These are phyloP conservation scores for Trichoderma gamsii DNA, from an alignment of 495 filamentous ascomycete species.

Conservation along the genomic window DNA sequence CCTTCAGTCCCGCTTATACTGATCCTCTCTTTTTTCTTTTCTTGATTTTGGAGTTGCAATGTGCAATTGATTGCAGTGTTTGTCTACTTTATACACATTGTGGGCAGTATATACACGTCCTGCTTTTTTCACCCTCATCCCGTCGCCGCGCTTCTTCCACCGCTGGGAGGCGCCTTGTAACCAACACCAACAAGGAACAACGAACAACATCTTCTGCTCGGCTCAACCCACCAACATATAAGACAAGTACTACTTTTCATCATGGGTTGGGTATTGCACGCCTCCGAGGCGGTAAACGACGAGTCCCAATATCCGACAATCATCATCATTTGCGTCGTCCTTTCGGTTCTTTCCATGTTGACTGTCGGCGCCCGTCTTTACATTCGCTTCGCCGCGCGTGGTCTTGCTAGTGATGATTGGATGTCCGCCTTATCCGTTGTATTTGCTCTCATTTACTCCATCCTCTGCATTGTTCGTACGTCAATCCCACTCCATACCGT, in stretches of 20 bases:
- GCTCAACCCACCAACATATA: background rate
- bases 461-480: constrained; percentile 46
- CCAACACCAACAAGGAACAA: background rate
- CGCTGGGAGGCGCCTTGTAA: background rate
- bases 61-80: background rate
- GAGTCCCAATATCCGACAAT: constrained; percentile 26
- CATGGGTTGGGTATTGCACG: constrained; percentile 30
- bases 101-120: background rate
- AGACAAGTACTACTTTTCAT: constrained; percentile 10
- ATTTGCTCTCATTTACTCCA: constrained; percentile 45
- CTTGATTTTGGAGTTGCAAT: background rate
- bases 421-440: constrained; percentile 27
- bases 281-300: constrained; percentile 24
- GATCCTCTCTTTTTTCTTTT: background rate
- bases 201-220: background rate
- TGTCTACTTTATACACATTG: background rate
- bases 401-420: constrained; percentile 28
- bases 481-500: constrained; percentile 2
- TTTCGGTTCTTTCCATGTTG: constrained; percentile 21
- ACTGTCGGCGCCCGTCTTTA: constrained; percentile 23
- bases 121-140: background rate
- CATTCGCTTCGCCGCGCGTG: constrained; percentile 24
- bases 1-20: background rate
- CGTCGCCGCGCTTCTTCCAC: constrained; percentile 12
- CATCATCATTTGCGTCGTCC: constrained; percentile 22